These are phyloP conservation scores for Albatrellus sp. DNA, from an alignment of 1,284 basidiomycete genomes.

Conservation along the genomic window DNA sequence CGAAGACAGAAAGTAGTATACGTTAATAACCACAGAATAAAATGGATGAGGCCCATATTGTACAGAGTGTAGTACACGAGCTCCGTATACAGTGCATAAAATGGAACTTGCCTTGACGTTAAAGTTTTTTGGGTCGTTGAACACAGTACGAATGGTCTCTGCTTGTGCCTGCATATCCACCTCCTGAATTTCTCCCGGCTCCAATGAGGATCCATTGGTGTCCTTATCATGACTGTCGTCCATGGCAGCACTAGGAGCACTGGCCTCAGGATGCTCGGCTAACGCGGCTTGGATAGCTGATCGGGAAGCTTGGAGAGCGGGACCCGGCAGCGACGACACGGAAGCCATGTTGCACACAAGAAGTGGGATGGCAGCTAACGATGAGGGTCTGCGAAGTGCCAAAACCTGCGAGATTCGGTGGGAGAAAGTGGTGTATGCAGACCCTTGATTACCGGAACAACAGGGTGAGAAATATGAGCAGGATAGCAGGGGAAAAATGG, in stretches of 20 bases:
- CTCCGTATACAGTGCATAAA: neutral
- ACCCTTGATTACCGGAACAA: no score
- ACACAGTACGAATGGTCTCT: conserved; percentile 80
- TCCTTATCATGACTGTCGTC: conserved; percentile 16
- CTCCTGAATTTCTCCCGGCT: conserved; percentile 70
- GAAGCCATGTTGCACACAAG: conserved; percentile 19
- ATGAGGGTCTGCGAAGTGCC: neutral
- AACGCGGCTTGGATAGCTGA: conserved; percentile 62
- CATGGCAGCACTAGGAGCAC: neutral
- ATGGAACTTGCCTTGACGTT: conserved; percentile 68
- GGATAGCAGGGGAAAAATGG: no score
- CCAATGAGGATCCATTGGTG: conserved; percentile 24
- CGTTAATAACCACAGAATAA: conserved; percentile 1
- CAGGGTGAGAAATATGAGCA: no score
- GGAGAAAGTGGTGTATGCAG: no score
- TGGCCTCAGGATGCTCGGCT: conserved; percentile 29
- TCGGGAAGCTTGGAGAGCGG: conserved; percentile 61
- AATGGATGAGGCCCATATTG: neutral
- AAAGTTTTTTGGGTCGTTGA: conserved; percentile 80
- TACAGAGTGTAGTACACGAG: neutral
- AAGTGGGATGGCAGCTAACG: neutral
- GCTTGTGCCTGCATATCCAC: conserved; percentile 70
- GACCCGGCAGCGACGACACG: conserved; percentile 36
- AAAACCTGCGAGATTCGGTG: no score
- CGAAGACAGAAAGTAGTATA: conserved; percentile 5